Percentiles rank a stretch among this genome's conserved stretches.
Conservation (phyloP, 208 protist species). For the Trypanosoma cruzi region DNA sequence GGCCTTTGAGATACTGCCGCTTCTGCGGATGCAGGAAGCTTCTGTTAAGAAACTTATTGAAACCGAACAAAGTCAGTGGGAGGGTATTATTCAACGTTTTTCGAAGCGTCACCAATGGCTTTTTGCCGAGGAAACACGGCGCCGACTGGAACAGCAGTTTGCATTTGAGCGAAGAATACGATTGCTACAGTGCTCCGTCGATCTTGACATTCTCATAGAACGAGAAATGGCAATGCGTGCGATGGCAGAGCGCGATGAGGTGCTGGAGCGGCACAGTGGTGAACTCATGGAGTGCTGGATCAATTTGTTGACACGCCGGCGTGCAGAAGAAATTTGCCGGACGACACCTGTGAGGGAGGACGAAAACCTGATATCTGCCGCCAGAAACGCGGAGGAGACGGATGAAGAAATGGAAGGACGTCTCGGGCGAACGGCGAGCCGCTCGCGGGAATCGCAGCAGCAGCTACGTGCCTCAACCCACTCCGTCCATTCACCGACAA, state of each 20-base stretch:
- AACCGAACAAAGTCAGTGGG: conserved; percentile 1
- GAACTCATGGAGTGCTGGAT: conserved; percentile 1
- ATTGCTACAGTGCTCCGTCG: conserved; percentile 6
- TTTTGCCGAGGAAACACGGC: conserved; percentile 1
- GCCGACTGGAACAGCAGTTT: conserved; percentile 17
- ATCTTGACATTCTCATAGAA: conserved; percentile 16
- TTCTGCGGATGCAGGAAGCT: conserved; percentile 1
- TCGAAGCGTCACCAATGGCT: background rate
- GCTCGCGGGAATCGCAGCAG: conserved; percentile 1
- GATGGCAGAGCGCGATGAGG: conserved; percentile 14
- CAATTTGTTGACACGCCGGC: background rate
- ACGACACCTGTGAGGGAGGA: background rate
- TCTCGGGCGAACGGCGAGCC: background rate
- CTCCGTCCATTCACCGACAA: conserved; percentile 9
- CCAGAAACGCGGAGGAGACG: background rate
- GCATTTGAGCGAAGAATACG: conserved; percentile 19
- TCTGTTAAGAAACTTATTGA: background rate
- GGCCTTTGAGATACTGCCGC: background rate
- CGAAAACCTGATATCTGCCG: background rate
- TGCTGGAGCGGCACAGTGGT: background rate
- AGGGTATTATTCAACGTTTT: background rate
- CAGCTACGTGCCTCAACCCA: background rate
- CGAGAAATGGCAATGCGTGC: conserved; percentile 7
- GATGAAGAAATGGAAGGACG: background rate
- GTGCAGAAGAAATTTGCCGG: background rate